Evolutionary conservation across 805 yeast genomes (phyloP).

Genomic region (Pichia insulana): DNA sequence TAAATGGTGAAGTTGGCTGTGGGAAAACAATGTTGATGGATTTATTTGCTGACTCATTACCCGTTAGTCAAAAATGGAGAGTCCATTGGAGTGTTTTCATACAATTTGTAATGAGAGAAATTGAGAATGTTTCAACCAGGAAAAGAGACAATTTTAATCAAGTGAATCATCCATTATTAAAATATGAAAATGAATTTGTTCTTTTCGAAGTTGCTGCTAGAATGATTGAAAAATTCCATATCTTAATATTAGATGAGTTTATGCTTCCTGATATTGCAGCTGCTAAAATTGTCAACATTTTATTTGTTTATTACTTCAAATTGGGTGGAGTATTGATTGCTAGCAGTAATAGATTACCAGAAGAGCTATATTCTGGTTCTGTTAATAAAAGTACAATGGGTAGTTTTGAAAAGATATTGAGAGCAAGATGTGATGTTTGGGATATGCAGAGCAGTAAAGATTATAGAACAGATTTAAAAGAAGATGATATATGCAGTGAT

Average conservation of each 20-base stretch:
- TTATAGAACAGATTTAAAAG: constrained; percentile 36
- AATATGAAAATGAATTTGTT: constrained; percentile 53
- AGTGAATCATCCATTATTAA: constrained; percentile 26
- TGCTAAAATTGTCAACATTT: constrained; percentile 56
- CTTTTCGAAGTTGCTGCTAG: constrained; percentile 59
- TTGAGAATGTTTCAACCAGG: constrained; percentile 44
- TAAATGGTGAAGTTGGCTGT: constrained; percentile 64
- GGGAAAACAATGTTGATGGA: constrained; percentile 72
- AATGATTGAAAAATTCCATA: constrained; percentile 48
- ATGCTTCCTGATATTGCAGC: constrained; percentile 71
- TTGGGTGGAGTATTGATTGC: constrained; percentile 71
- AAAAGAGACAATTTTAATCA: constrained; percentile 25
- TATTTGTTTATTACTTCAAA: constrained; percentile 62
- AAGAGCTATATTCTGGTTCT: constrained; percentile 58
- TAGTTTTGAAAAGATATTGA: constrained; percentile 46
- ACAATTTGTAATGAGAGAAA: constrained; percentile 56
- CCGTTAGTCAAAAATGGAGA: constrained; percentile 53
- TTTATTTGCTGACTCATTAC: constrained; percentile 57
- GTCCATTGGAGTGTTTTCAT: constrained; percentile 69
- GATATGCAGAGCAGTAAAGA: constrained; percentile 56
- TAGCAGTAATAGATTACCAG: constrained; percentile 65
- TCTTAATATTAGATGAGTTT: constrained; percentile 62
- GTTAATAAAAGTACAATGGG: constrained; percentile 52
- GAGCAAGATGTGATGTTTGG: constrained; percentile 48
- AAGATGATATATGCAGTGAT: constrained; percentile 14